phyloP scores from a whole-genome alignment of 495 filamentous ascomycete genomes.

The Podospora tetraspora region DNA sequence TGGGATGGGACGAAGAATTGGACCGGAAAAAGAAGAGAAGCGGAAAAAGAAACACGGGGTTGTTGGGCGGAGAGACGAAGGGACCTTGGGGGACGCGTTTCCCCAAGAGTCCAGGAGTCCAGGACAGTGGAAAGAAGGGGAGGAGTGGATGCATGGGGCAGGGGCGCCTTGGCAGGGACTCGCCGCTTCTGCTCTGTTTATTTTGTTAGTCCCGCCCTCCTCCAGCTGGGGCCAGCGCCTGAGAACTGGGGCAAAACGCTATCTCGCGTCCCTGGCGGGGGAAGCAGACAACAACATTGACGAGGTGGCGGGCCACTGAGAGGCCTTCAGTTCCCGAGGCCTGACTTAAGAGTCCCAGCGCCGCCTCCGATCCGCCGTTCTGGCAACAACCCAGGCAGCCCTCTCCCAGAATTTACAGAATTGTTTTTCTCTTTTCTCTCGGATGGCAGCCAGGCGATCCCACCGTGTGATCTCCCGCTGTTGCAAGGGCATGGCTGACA shows the following conservation, averaged over 20 bases:
- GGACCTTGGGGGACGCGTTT: slow-evolving; percentile 10
- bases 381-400: not conserved
- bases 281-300: not conserved
- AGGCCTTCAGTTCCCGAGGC: not conserved
- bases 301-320: not conserved
- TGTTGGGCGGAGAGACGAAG: slow-evolving; percentile 2
- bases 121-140: slow-evolving; percentile 16
- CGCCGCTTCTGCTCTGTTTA: slow-evolving; percentile 4
- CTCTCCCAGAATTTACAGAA: not conserved
- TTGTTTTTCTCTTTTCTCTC: not conserved
- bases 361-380: not conserved
- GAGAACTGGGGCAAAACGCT: not conserved
- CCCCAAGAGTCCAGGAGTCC: not conserved
- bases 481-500: slow-evolving; percentile 1
- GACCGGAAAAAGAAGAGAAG: slow-evolving; percentile 9
- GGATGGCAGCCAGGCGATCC: not conserved
- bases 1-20: not conserved
- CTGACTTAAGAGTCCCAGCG: not conserved
- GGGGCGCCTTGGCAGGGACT: slow-evolving; percentile 18
- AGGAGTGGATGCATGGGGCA: no score
- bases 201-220: slow-evolving; percentile 14
- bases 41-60: slow-evolving; percentile 13
- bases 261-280: not conserved
- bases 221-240: not conserved
- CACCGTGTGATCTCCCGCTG: slow-evolving; percentile 9